phyloP scores from a whole-genome alignment of 176 grass and related monocot species.

The Chrysopogon serrulatus region DNA sequence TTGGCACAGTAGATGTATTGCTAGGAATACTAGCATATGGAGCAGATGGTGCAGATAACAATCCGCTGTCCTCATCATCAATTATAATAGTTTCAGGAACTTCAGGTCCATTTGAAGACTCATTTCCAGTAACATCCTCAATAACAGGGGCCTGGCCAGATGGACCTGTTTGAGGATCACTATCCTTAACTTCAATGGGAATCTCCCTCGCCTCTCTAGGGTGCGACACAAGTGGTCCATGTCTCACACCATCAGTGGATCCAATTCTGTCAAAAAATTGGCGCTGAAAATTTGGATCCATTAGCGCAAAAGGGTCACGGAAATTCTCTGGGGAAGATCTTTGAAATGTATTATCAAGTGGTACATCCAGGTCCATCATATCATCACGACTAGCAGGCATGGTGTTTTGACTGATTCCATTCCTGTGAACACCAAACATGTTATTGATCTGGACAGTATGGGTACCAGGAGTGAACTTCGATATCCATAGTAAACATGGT shows the following conservation, averaged over 20 bases:
- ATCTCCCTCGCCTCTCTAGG: constrained; percentile 63
- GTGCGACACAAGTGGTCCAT: constrained; percentile 46
- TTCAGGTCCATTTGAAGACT: constrained; percentile 47
- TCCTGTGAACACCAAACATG: constrained; percentile 30
- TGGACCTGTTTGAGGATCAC: constrained; percentile 32
- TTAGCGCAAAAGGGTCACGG: constrained; percentile 57
- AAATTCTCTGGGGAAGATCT: constrained; percentile 33
- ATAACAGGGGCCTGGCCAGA: constrained; percentile 52
- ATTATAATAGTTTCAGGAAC: constrained; percentile 53
- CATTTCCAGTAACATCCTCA: constrained; percentile 57
- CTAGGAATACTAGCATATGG: constrained; percentile 24
- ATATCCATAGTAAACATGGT: constrained; percentile 1
- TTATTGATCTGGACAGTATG: neutral
- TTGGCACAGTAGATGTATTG: constrained; percentile 28
- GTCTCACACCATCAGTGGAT: constrained; percentile 30
- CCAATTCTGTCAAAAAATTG: constrained; percentile 33
- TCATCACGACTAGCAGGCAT: constrained; percentile 31
- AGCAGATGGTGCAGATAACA: constrained; percentile 38
- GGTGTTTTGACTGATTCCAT: constrained; percentile 32
- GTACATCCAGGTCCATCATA: constrained; percentile 68
- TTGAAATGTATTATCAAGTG: constrained; percentile 43
- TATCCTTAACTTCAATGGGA: constrained; percentile 66
- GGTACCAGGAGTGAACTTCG: neutral
- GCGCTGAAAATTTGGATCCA: constrained; percentile 51
- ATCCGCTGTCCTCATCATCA: constrained; percentile 52